Percentiles rank a stretch among this genome's conserved stretches.
These are phyloP conservation scores for Verticillium isaacii DNA, from an alignment of 2,329 filamentous ascomycete species.

Conservation along the genomic window DNA sequence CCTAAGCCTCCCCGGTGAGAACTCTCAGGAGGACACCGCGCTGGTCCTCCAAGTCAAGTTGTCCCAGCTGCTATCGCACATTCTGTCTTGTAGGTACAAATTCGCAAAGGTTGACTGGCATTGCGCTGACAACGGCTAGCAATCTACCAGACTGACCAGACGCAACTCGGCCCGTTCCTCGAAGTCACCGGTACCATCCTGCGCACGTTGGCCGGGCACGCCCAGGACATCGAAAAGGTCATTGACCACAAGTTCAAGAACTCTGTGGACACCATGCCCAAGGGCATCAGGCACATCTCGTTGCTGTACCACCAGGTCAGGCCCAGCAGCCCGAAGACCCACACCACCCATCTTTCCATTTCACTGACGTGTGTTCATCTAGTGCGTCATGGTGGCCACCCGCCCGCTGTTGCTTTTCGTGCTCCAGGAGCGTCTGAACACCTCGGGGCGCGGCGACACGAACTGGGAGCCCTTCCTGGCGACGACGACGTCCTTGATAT, in stretches of 20 bases:
- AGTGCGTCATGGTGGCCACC: constrained; percentile 34
- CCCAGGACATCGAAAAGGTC: constrained; percentile 31
- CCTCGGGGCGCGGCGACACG: constrained; percentile 15
- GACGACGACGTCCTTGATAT: constrained; percentile 27
- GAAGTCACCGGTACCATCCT: constrained; percentile 29
- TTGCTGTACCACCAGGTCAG: constrained; percentile 32
- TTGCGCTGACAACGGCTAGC: constrained; percentile 14
- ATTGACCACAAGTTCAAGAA: constrained; percentile 26
- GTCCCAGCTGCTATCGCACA: constrained; percentile 27
- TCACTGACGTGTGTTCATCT: background rate
- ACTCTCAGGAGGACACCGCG: constrained; percentile 21
- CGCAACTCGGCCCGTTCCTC: constrained; percentile 23
- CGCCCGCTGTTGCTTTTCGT: constrained; percentile 31
- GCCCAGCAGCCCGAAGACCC: background rate
- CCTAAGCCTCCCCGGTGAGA: constrained; percentile 19
- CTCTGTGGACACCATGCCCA: constrained; percentile 24
- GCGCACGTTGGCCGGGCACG: constrained; percentile 28
- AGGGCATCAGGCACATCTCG: constrained; percentile 30
- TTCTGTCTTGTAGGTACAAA: constrained; percentile 25
- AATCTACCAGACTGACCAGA: constrained; percentile 29
- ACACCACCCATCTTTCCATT: background rate
- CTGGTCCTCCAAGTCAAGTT: constrained; percentile 29
- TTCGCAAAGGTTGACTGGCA: background rate
- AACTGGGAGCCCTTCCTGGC: constrained; percentile 24
- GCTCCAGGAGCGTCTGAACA: constrained; percentile 29